These are phyloP conservation scores for Colletotrichum sp. DNA, from an alignment of 2,329 filamentous ascomycete genomes.

Conservation along the genomic window DNA sequence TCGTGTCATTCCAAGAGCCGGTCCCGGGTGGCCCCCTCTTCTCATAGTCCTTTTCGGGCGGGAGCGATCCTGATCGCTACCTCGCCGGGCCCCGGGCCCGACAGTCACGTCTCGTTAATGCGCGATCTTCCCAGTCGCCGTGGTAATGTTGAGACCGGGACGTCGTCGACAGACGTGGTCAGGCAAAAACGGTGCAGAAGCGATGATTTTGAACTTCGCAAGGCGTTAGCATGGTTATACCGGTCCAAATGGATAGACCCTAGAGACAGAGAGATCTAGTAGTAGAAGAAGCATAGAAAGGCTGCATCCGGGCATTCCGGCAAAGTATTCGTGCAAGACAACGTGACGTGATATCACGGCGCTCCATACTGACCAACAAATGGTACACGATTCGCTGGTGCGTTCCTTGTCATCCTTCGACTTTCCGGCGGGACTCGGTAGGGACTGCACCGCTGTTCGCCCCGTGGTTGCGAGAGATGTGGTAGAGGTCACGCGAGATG, in stretches of 20 bases:
- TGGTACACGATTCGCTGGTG: neutral
- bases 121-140: neutral
- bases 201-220: neutral
- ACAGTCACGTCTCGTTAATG: neutral
- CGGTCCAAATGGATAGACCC: neutral
- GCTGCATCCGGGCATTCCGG: constrained; percentile 7
- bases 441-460: neutral
- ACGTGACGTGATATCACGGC: neutral
- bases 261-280: neutral
- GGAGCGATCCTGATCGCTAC: neutral
- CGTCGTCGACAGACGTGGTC: neutral
- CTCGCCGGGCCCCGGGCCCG: neutral
- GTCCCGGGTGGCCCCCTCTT: neutral
- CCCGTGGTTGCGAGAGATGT: neutral
- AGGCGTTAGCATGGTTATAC: constrained; percentile 18
- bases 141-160: neutral
- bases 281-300: neutral
- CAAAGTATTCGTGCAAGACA: neutral
- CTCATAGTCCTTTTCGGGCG: neutral
- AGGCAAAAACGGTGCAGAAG: neutral
- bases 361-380: neutral
- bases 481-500: neutral
- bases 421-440: neutral
- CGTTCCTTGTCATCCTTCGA: neutral
- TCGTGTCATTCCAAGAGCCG: neutral